These are phyloP conservation scores for Aspergillus quadrilineatus DNA, from an alignment of 2,329 filamentous ascomycete species.

Conservation along the genomic window DNA sequence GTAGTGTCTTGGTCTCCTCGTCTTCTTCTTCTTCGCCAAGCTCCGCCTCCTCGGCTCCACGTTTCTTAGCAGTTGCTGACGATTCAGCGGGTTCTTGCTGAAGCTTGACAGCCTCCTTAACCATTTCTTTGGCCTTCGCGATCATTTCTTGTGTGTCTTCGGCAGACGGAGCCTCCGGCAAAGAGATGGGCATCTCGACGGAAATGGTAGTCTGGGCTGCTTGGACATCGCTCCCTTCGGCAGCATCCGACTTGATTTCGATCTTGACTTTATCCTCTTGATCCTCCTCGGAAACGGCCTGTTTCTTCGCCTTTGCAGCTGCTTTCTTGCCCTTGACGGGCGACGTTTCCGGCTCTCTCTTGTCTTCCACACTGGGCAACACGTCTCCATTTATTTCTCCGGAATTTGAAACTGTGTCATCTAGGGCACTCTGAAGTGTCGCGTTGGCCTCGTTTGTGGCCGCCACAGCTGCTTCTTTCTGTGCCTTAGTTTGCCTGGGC, in stretches of 20 bases:
- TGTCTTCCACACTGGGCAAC: constrained; percentile 29
- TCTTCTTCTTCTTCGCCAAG: constrained; percentile 54
- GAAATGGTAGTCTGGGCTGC: constrained; percentile 71
- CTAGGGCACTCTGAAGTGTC: constrained; percentile 49
- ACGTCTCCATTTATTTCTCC: constrained; percentile 26
- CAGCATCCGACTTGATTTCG: constrained; percentile 59
- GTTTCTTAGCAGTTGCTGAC: constrained; percentile 56
- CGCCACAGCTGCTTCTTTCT: constrained; percentile 51
- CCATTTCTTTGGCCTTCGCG: constrained; percentile 82
- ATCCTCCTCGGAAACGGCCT: constrained; percentile 16
- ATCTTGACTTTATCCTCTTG: constrained; percentile 58
- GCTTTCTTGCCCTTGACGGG: constrained; percentile 24
- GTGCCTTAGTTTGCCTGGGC: constrained; percentile 49
- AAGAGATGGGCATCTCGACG: constrained; percentile 69
- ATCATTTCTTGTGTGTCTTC: constrained; percentile 83
- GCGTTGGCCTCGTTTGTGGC: constrained; percentile 51
- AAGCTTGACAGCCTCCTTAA: constrained; percentile 63
- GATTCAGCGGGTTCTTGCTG: constrained; percentile 39
- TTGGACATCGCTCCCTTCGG: constrained; percentile 55
- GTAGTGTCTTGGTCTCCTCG: constrained; percentile 47
- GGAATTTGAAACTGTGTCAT: constrained; percentile 41
- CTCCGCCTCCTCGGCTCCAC: constrained; percentile 69
- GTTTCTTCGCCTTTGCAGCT: constrained; percentile 23
- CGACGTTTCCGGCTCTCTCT: constrained; percentile 27
- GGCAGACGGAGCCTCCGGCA: constrained; percentile 67